Percentiles rank a stretch among this genome's conserved stretches.
Conservation (phyloP, 768 basidiomycete genomes). For the Tricholoma hemisulphureum region DNA sequence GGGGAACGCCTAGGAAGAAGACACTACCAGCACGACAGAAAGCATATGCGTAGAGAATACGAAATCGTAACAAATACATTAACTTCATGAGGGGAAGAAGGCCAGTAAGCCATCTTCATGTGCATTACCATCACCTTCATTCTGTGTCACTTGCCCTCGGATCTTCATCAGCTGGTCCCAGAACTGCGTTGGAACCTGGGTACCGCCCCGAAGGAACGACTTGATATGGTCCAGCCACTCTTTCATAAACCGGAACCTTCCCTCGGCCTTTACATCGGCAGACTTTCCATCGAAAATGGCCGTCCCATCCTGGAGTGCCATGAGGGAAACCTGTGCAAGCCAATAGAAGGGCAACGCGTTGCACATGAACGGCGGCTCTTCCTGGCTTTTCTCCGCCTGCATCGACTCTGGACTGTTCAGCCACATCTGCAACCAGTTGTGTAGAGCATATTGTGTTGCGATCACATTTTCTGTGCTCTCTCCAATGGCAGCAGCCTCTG, state of each 20-base stretch:
- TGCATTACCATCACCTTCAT: slow-evolving; percentile 8
- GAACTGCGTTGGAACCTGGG: slow-evolving; percentile 42
- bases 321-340: slow-evolving; percentile 54
- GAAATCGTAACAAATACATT: not conserved
- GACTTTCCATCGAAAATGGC: slow-evolving; percentile 15
- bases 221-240: slow-evolving; percentile 51
- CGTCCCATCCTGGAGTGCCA: slow-evolving; percentile 51
- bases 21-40: too few relatives aligned
- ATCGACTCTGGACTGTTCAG: slow-evolving; percentile 35
- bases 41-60: not conserved
- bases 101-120: slow-evolving; percentile 22
- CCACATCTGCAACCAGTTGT: slow-evolving; percentile 64
- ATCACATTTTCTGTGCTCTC: slow-evolving; percentile 15
- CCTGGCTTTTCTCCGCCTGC: slow-evolving; percentile 22
- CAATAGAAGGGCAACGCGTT: slow-evolving; percentile 60
- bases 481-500: slow-evolving; percentile 2
- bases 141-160: slow-evolving; percentile 22
- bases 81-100: slow-evolving; percentile 18
- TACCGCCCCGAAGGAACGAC: slow-evolving; percentile 41
- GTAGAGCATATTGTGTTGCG: slow-evolving; percentile 49
- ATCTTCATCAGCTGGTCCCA: slow-evolving; percentile 51
- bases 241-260: slow-evolving; percentile 47
- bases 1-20: too few relatives aligned
- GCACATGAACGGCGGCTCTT: slow-evolving; percentile 38
- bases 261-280: slow-evolving; percentile 29